Conservation (phyloP, 106 monocot genomes). For the Cymbidium sinense region DNA sequence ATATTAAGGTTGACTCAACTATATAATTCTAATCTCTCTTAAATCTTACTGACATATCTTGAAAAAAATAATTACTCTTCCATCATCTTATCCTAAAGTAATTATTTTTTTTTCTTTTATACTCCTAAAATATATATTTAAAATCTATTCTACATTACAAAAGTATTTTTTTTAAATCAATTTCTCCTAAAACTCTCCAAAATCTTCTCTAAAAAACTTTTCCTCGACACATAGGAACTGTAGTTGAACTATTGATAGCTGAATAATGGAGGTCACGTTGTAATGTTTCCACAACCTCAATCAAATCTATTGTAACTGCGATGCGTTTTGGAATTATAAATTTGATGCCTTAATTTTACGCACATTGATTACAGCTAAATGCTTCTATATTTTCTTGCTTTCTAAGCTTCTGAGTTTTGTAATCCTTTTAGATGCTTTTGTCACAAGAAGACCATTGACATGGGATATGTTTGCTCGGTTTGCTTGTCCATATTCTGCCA, state of each 20-base stretch:
- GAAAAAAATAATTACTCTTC: too few species aligned
- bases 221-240: background rate
- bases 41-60: too few species aligned
- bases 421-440: slow-evolving; percentile 80
- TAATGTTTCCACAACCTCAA: background rate
- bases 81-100: too few species aligned
- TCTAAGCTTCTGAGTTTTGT: background rate
- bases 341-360: slow-evolving; percentile 1
- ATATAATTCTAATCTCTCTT: too few species aligned
- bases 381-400: background rate
- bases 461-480: slow-evolving; percentile 94
- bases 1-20: too few species aligned
- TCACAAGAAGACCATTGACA: slow-evolving; percentile 92
- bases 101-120: too few species aligned
- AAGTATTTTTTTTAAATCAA: too few species aligned
- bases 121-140: too few species aligned
- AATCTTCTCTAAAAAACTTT: background rate
- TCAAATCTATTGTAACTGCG: background rate
- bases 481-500: slow-evolving; percentile 98
- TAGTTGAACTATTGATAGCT: background rate
- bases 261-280: too few species aligned
- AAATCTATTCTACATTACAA: too few species aligned
- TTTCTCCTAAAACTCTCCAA: too few species aligned
- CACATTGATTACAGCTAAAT: background rate
- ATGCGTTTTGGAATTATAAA: background rate